Evolutionary conservation across 2,329 filamentous ascomycete species (phyloP), one percentile per base, ranked within the genome.

Genomic region (Ustilaginoidea virens): DNA sequence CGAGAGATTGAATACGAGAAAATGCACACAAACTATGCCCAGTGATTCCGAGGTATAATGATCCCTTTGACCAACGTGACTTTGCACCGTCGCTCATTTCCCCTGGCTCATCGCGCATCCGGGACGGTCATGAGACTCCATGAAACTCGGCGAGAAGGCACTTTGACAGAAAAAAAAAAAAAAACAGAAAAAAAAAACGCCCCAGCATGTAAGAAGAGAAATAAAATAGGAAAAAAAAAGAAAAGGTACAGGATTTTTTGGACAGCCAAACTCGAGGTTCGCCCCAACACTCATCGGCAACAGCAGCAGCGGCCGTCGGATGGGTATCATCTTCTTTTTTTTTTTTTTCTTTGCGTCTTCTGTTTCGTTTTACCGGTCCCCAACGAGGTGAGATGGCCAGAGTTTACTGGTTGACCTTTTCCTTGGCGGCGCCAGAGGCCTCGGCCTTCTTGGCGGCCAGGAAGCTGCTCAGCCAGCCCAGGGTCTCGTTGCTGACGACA

Each of bases 401-500:
- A 9, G 15, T 41, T 39, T 55, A 60, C 54, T 59, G 55, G 49
- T 56, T 56, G 36, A 50, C 43, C 49, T 61, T 61, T 33, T 78
- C 69, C 36, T 64, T 64, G 33, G 58, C 48, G 12, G 56, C 48
- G 32, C 69, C 61, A 51, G 72, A 67, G 24, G 60, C 60, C 41
- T 77, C 63, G 16, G 64, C 57, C 58, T 78, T 80, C 60, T 75
- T 72, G 39, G 58, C 53, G 34, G 64, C 59, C 27, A 82, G 46
- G 40, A 71, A 64, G 30, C 58, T 58, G 46, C 66, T 65, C 37
- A 79, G 44, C 63, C 68, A 78, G 30, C 56, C 57, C 30, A 80
- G 52, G 2, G 70, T 66, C 51, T 83, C 75, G 39, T 64, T 66
- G 27, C 69, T 69, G 28, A 85, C 60, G 27, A 80, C 63, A 27